These are phyloP conservation scores for Plectosphaerella cucumerina DNA, from an alignment of 2,329 filamentous ascomycete species.

Conservation along the genomic window DNA sequence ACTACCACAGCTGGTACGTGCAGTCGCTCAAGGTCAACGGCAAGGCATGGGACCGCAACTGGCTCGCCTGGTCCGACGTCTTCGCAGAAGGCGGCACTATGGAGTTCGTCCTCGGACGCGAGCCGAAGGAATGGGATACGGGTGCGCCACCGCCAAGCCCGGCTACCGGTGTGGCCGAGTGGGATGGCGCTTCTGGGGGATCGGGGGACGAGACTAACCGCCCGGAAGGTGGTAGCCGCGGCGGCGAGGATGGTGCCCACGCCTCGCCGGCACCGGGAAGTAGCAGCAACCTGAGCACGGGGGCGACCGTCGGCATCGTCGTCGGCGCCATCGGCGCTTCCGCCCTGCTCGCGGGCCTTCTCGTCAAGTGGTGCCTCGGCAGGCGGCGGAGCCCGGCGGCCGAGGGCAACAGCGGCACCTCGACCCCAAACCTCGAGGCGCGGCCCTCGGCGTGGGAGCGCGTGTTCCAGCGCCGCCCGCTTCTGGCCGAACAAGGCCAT, in stretches of 20 bases:
- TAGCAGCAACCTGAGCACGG: not conserved
- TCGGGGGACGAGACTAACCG: too few species aligned
- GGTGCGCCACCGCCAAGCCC: slow-evolving; percentile 59
- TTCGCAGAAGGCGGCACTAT: slow-evolving; percentile 60
- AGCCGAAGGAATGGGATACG: slow-evolving; percentile 51
- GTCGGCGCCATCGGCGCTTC: not conserved
- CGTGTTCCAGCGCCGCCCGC: not conserved
- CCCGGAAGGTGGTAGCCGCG: too few species aligned
- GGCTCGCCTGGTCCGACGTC: slow-evolving; percentile 63
- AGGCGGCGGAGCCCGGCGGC: not conserved
- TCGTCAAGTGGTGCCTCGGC: not conserved
- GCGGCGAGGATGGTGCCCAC: too few species aligned
- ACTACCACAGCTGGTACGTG: slow-evolving; percentile 48
- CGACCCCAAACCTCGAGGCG: not conserved
- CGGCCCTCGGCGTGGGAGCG: not conserved
- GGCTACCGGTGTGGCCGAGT: slow-evolving; percentile 24
- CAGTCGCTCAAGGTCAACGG: slow-evolving; percentile 66
- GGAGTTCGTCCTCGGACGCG: slow-evolving; percentile 58
- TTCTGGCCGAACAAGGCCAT: not conserved
- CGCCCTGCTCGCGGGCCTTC: not conserved
- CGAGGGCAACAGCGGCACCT: not conserved
- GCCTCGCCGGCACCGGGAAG: too few species aligned
- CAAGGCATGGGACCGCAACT: slow-evolving; percentile 55
- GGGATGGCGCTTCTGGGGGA: too few species aligned
- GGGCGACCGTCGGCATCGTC: not conserved